Percentiles rank a stretch among this genome's conserved stretches.
Conservation (phyloP, 2,329 filamentous ascomycete species). For the Cercospora nicotianae region DNA sequence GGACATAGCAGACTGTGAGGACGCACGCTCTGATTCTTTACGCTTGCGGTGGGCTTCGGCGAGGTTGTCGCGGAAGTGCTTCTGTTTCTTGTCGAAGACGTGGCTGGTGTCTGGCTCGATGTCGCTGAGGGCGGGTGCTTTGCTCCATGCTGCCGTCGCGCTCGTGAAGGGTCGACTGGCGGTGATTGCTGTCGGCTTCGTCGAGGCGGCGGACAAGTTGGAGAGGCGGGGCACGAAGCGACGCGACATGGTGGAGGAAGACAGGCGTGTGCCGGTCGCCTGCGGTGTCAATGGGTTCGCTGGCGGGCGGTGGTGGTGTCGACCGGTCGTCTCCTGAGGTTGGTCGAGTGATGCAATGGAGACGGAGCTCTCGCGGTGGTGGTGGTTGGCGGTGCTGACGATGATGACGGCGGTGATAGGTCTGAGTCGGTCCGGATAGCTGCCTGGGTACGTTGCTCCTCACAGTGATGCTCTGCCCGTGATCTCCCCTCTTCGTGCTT, state of each 20-base stretch:
- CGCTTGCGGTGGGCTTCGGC: constrained; percentile 72
- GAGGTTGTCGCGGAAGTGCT: constrained; percentile 80
- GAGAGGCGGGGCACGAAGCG: constrained; percentile 27
- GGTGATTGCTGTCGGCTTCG: constrained; percentile 14
- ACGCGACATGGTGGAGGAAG: constrained; percentile 25
- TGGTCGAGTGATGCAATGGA: neutral
- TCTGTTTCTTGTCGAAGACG: constrained; percentile 79
- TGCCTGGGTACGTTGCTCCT: neutral
- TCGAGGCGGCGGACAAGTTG: constrained; percentile 10
- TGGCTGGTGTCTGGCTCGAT: constrained; percentile 71
- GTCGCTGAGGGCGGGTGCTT: constrained; percentile 78
- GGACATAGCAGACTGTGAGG: constrained; percentile 36
- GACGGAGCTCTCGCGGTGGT: neutral
- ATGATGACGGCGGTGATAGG: neutral
- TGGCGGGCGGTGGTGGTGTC: neutral
- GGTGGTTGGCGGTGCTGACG: neutral
- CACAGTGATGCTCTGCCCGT: neutral
- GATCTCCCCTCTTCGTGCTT: neutral
- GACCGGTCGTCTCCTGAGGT: neutral
- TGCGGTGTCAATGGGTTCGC: neutral
- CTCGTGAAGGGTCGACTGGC: constrained; percentile 21
- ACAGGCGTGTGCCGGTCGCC: neutral
- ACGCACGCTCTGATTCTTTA: constrained; percentile 75
- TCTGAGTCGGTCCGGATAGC: neutral
- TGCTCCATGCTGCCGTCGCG: constrained; percentile 19